These are phyloP conservation scores for Celoporthe dispersa DNA, from an alignment of 2,329 filamentous ascomycete species.

Conservation along the genomic window DNA sequence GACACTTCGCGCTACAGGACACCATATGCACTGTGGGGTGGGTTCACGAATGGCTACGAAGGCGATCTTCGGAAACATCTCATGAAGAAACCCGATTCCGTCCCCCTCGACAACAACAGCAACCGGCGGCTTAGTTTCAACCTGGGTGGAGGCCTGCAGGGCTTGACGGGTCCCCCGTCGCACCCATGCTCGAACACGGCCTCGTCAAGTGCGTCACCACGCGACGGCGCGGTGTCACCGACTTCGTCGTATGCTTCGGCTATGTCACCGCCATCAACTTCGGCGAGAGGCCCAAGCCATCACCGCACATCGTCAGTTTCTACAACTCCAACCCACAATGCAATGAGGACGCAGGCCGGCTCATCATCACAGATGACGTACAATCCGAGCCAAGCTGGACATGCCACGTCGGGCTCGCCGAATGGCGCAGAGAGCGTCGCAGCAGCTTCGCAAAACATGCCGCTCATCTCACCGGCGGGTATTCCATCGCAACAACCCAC, in stretches of 20 bases:
- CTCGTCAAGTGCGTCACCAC: constrained; percentile 27
- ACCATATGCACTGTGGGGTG: constrained; percentile 60
- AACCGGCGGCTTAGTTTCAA: constrained; percentile 31
- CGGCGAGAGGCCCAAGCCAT: constrained; percentile 23
- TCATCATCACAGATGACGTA: constrained; percentile 27
- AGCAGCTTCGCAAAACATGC: constrained; percentile 10
- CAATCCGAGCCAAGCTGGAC: constrained; percentile 19
- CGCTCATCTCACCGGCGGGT: constrained; percentile 26
- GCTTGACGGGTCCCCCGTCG: constrained; percentile 28
- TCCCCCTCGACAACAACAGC: constrained; percentile 32
- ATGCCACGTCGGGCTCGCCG: constrained; percentile 3
- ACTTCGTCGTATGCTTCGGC: constrained; percentile 27
- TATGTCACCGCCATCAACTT: constrained; percentile 30
- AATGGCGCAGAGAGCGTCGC: constrained; percentile 4
- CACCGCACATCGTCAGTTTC: constrained; percentile 29
- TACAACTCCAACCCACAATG: constrained; percentile 41
- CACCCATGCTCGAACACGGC: constrained; percentile 30
- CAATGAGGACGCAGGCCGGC: constrained; percentile 41
- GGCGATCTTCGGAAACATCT: constrained; percentile 53
- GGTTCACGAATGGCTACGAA: constrained; percentile 66
- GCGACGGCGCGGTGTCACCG: constrained; percentile 27
- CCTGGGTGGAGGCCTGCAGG: constrained; percentile 29
- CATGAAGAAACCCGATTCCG: constrained; percentile 46
- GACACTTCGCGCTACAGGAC: constrained; percentile 61
- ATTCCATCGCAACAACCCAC: constrained; percentile 29